phyloP scores from a whole-genome alignment of 106 monocot species.

The Dendrobium chrysotoxum region DNA sequence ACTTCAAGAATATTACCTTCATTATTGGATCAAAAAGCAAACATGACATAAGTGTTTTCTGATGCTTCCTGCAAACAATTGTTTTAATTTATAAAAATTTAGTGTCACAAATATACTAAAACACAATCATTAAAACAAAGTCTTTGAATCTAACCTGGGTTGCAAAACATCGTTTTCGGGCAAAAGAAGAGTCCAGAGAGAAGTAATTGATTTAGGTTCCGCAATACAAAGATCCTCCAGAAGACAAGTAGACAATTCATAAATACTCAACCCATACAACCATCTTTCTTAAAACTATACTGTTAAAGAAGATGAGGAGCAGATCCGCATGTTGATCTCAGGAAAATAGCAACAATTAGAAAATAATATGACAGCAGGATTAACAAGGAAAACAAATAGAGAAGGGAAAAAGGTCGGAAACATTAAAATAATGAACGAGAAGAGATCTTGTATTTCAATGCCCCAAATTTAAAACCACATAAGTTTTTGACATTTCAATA shows the following conservation, averaged over 20 bases:
- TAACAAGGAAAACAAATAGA: background rate
- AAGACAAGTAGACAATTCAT: conserved; percentile 6
- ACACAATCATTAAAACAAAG: conserved; percentile 6
- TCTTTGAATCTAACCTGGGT: conserved; percentile 34
- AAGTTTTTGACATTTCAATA: background rate
- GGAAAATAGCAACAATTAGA: background rate
- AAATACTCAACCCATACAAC: background rate
- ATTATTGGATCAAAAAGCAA: conserved; percentile 86
- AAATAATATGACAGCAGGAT: background rate
- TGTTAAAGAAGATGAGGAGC: background rate
- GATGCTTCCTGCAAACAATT: conserved; percentile 54
- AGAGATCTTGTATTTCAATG: background rate
- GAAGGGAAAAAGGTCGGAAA: background rate
- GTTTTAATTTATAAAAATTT: background rate
- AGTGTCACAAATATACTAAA: background rate
- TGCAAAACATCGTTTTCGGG: conserved; percentile 83
- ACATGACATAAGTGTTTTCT: conserved; percentile 70
- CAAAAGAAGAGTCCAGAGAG: conserved; percentile 78
- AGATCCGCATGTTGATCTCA: background rate
- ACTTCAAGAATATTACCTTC: conserved; percentile 48
- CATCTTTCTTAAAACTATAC: background rate
- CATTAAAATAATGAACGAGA: background rate
- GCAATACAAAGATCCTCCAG: conserved; percentile 80
- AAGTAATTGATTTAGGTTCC: conserved; percentile 80
- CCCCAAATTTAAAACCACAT: background rate